phyloP scores from a whole-genome alignment of 805 yeast species.

The Cyberlindnera suaveolens region DNA sequence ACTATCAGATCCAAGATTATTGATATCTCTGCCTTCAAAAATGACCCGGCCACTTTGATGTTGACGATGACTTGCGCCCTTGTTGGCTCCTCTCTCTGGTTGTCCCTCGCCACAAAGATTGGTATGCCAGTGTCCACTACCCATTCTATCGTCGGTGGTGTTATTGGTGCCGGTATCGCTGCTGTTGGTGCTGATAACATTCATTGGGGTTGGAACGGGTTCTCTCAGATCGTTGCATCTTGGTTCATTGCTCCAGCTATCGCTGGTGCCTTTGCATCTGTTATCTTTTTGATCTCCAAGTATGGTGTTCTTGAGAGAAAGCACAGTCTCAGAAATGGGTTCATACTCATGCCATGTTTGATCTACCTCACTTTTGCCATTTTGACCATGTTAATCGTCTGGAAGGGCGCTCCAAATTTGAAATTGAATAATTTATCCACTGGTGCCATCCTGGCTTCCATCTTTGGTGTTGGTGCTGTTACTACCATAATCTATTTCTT shows the following conservation, averaged over 20 bases:
- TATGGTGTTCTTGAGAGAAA: slow-evolving; percentile 55
- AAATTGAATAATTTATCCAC: slow-evolving; percentile 46
- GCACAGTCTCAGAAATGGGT: slow-evolving; percentile 47
- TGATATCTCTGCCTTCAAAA: slow-evolving; percentile 40
- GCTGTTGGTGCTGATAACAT: slow-evolving; percentile 57
- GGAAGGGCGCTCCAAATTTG: slow-evolving; percentile 75
- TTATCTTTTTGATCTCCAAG: slow-evolving; percentile 54
- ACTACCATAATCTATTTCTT: slow-evolving; percentile 45
- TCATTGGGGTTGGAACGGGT: slow-evolving; percentile 74
- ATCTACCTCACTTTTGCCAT: slow-evolving; percentile 55
- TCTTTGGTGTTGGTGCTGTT: slow-evolving; percentile 59
- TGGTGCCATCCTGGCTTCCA: slow-evolving; percentile 50
- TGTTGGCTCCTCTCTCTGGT: slow-evolving; percentile 68
- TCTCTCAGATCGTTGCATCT: slow-evolving; percentile 66
- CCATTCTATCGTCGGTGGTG: slow-evolving; percentile 71
- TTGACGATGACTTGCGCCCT: slow-evolving; percentile 70
- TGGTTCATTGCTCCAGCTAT: slow-evolving; percentile 75
- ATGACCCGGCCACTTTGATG: slow-evolving; percentile 67
- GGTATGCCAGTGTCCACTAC: slow-evolving; percentile 83
- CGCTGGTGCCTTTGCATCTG: slow-evolving; percentile 58
- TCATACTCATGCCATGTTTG: slow-evolving; percentile 51
- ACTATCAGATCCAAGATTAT: slow-evolving; percentile 64
- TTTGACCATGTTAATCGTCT: slow-evolving; percentile 69
- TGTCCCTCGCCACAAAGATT: slow-evolving; percentile 55
- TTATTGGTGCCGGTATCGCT: slow-evolving; percentile 71